phyloP scores from a whole-genome alignment of 2,329 filamentous ascomycete genomes.

The Paraphaeosphaeria minitans region DNA sequence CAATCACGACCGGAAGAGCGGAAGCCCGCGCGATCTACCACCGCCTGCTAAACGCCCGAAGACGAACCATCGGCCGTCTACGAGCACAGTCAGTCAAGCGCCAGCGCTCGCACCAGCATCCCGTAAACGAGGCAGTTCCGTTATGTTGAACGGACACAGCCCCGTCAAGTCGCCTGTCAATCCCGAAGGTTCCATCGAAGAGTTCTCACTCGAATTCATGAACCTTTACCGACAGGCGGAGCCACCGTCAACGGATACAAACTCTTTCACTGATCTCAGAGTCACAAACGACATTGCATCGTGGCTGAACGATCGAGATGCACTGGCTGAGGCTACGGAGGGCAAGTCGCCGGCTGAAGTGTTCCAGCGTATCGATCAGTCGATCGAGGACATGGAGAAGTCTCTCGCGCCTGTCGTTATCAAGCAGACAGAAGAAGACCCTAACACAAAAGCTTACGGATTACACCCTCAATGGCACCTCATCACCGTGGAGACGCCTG shows the following conservation, averaged over 20 bases:
- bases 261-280: slow-evolving; percentile 76
- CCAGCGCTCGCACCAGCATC: slow-evolving; percentile 67
- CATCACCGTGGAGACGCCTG: slow-evolving; percentile 60
- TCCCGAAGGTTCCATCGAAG: slow-evolving; percentile 67
- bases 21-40: slow-evolving; percentile 58
- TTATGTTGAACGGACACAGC: slow-evolving; percentile 68
- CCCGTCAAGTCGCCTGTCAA: slow-evolving; percentile 77
- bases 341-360: slow-evolving; percentile 68
- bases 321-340: slow-evolving; percentile 70
- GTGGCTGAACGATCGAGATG: slow-evolving; percentile 78
- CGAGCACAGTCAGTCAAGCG: slow-evolving; percentile 70
- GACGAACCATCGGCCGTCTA: slow-evolving; percentile 77
- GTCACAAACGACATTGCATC: slow-evolving; percentile 75
- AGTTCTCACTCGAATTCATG: slow-evolving; percentile 77
- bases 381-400: slow-evolving; percentile 59
- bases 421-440: slow-evolving; percentile 59
- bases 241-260: slow-evolving; percentile 65
- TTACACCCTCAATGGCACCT: slow-evolving; percentile 72
- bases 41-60: slow-evolving; percentile 80
- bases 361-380: slow-evolving; percentile 66
- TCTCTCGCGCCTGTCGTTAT: slow-evolving; percentile 57
- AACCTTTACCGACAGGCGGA: slow-evolving; percentile 71
- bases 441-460: slow-evolving; percentile 56
- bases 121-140: slow-evolving; percentile 66
- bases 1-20: slow-evolving; percentile 54